Evolutionary conservation across 495 filamentous ascomycete genomes (phyloP).

Genomic region (Penicillium ucsense): DNA sequence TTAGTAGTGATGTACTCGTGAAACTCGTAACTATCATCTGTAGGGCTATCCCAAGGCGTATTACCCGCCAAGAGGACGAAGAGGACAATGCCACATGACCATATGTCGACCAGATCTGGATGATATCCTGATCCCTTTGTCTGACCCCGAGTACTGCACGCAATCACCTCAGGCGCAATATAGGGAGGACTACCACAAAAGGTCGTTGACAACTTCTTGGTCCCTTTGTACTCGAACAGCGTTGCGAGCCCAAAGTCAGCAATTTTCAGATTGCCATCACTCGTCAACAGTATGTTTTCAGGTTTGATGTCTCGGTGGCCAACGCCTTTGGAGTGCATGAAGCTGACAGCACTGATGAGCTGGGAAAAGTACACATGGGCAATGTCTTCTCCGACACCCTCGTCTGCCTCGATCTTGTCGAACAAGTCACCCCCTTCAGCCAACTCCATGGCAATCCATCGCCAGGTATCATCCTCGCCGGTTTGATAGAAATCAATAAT

Average conservation of each 20-base stretch:
- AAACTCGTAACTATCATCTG: constrained; percentile 68
- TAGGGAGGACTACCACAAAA: constrained; percentile 97
- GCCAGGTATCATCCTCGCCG: constrained; percentile 83
- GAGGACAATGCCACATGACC: constrained; percentile 93
- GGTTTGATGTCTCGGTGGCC: constrained; percentile 88
- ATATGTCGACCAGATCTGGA: constrained; percentile 82
- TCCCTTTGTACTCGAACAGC: constrained; percentile 81
- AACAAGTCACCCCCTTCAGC: constrained; percentile 95
- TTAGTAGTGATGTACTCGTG: constrained; percentile 73
- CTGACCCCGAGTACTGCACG: constrained; percentile 33
- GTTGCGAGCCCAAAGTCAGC: constrained; percentile 95
- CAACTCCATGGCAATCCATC: constrained; percentile 97
- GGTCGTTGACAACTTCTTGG: constrained; percentile 66
- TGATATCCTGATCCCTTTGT: constrained; percentile 59
- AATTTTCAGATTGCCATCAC: constrained; percentile 81
- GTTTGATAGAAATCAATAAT: constrained; percentile 85
- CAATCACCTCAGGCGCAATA: constrained; percentile 88
- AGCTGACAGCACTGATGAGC: constrained; percentile 79
- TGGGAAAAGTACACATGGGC: constrained; percentile 95
- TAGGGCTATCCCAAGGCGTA: constrained; percentile 95
- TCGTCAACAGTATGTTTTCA: constrained; percentile 78
- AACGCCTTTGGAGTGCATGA: constrained; percentile 88
- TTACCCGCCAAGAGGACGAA: constrained; percentile 95
- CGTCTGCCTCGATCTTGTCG: constrained; percentile 98
- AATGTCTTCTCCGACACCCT: constrained; percentile 83